These are phyloP conservation scores for Phlegmacium glaucopus DNA, from an alignment of 768 basidiomycete species.

Conservation along the genomic window DNA sequence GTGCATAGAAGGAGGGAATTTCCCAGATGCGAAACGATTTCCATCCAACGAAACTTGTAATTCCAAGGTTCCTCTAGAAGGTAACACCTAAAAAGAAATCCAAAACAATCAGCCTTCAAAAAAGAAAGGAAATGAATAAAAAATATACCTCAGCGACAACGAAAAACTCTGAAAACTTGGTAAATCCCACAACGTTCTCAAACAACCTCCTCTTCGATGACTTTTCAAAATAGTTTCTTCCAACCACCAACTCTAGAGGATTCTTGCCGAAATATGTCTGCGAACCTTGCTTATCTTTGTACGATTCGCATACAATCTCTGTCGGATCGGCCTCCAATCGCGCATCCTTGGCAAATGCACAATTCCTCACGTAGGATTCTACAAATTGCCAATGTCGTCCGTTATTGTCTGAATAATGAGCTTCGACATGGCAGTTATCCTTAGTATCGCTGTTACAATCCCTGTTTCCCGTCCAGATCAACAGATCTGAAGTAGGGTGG, in stretches of 20 bases:
- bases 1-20: conserved; percentile 88
- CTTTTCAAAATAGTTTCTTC: conserved; percentile 65
- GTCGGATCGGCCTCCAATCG: conserved; percentile 76
- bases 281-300: conserved; percentile 73
- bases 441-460: conserved; percentile 48
- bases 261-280: conserved; percentile 63
- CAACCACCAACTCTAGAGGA: conserved; percentile 76
- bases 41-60: conserved; percentile 95
- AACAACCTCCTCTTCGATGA: conserved; percentile 66
- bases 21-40: conserved; percentile 74
- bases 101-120: conserved; percentile 4
- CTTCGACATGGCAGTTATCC: conserved; percentile 65
- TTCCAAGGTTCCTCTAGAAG: conserved; percentile 57
- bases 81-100: conserved; percentile 41
- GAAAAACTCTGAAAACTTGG: conserved; percentile 95
- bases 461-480: conserved; percentile 86
- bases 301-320: conserved; percentile 93
- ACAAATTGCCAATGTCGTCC: conserved; percentile 74
- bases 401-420: conserved; percentile 72
- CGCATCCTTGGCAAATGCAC: conserved; percentile 86
- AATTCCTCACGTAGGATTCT: conserved; percentile 86
- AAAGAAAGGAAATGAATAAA: not conserved
- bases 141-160: conserved; percentile 85
- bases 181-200: conserved; percentile 87
- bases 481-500: conserved; percentile 79